Percentiles rank a stretch among this genome's conserved stretches.
Conservation (phyloP, 2,329 filamentous ascomycete genomes). For the Neopestalotiopsis sp. region DNA sequence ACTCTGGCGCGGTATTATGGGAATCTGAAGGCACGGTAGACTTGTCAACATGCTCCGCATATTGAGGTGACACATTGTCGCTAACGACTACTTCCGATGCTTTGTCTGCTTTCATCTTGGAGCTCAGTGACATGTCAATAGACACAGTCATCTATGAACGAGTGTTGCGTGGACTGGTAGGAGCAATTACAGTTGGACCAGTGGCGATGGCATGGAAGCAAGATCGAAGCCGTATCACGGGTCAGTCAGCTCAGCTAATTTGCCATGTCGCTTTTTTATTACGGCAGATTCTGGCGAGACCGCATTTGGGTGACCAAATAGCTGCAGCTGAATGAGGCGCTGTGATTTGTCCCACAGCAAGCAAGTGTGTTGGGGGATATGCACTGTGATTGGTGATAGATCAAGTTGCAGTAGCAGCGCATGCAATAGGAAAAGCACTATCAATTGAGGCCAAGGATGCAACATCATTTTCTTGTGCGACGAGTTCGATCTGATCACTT, state of each 20-base stretch:
- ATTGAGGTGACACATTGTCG: neutral
- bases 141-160: no score
- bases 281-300: neutral
- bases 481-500: neutral
- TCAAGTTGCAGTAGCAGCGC: neutral
- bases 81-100: neutral
- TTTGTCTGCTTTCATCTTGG: neutral
- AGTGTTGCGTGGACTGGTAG: no score
- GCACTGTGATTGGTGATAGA: conserved; percentile 4
- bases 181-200: no score
- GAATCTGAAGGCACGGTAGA: neutral
- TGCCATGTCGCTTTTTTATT: no score
- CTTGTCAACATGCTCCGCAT: neutral
- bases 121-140: neutral
- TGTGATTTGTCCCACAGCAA: neutral
- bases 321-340: neutral
- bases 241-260: no score
- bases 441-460: no score
- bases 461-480: neutral
- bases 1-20: neutral
- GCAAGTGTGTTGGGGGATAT: neutral
- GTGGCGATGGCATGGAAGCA: no score
- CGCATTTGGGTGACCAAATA: neutral
- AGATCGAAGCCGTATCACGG: no score
- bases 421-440: neutral